Evolutionary conservation across 495 filamentous ascomycete genomes (phyloP).

Genomic region (Aspergillus homomorphus): DNA sequence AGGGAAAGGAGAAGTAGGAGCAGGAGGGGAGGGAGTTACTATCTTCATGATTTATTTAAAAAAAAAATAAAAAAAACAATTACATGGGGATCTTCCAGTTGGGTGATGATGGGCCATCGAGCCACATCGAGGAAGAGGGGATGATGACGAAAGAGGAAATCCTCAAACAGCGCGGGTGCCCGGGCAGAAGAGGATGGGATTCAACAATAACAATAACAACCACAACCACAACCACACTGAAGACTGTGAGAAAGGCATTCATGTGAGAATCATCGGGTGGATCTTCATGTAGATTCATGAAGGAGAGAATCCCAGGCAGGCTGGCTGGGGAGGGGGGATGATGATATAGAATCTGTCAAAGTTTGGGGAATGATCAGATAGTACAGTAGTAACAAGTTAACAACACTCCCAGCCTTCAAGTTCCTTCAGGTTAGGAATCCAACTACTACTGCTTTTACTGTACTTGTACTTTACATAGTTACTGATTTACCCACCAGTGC

Average conservation of each 20-base stretch:
- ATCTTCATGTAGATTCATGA: too few relatives aligned
- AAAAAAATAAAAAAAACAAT: not conserved
- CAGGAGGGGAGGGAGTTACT: too few relatives aligned
- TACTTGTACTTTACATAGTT: not conserved
- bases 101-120: too few relatives aligned
- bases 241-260: not conserved
- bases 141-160: conserved; percentile 5
- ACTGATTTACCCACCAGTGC: not conserved
- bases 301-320: too few relatives aligned
- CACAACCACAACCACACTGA: conserved; percentile 5
- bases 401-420: not conserved
- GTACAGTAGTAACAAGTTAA: not conserved
- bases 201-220: not conserved
- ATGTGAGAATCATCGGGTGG: too few relatives aligned
- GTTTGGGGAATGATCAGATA: not conserved
- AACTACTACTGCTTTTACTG: not conserved
- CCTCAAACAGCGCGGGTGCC: not conserved
- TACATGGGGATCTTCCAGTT: too few relatives aligned
- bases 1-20: not conserved
- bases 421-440: not conserved
- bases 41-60: not conserved
- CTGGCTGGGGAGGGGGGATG: too few relatives aligned
- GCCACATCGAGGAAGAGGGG: too few relatives aligned
- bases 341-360: too few relatives aligned
- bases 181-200: not conserved